Percentiles rank a stretch among this genome's conserved stretches.
These are phyloP conservation scores for Amanita fuliginea DNA, from an alignment of 768 basidiomycete genomes.

Conservation along the genomic window DNA sequence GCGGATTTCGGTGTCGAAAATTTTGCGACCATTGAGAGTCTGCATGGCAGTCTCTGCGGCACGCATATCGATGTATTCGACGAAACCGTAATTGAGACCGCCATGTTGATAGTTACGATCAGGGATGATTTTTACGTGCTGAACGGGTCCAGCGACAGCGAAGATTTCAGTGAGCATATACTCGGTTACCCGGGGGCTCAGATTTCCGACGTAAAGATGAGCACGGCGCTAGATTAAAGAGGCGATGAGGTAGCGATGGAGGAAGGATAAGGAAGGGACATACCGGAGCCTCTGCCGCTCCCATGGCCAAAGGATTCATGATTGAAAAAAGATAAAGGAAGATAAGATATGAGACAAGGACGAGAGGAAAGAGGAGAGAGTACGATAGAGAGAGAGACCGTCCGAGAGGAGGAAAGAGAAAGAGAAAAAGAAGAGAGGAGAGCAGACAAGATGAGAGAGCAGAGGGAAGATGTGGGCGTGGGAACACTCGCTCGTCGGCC, in stretches of 20 bases:
- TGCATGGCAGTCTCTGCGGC: slow-evolving; percentile 98
- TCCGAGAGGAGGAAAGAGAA: slow-evolving; percentile 42
- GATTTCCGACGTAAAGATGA: slow-evolving; percentile 97
- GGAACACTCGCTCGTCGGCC: slow-evolving; percentile 3
- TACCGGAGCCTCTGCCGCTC: slow-evolving; percentile 70
- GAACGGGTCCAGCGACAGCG: slow-evolving; percentile 92
- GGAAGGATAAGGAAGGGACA: slow-evolving; percentile 21
- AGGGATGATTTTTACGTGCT: slow-evolving; percentile 99
- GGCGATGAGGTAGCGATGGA: slow-evolving; percentile 10
- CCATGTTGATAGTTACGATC: slow-evolving; percentile 99
- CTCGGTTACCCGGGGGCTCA: slow-evolving; percentile 96
- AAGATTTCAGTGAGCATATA: slow-evolving; percentile 99
- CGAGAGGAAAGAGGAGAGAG: slow-evolving; percentile 37
- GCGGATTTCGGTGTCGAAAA: slow-evolving; percentile 98
- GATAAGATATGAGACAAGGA: slow-evolving; percentile 14
- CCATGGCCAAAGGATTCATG: slow-evolving; percentile 75
- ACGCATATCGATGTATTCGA: slow-evolving; percentile 98
- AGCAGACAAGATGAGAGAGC: slow-evolving; percentile 38
- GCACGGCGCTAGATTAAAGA: slow-evolving; percentile 59
- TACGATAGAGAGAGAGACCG: slow-evolving; percentile 44
- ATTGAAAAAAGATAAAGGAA: slow-evolving; percentile 43
- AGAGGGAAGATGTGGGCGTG: slow-evolving; percentile 30
- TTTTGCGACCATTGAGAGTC: slow-evolving; percentile 97
- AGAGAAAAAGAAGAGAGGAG: slow-evolving; percentile 33
- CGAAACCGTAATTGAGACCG: slow-evolving; percentile 98